Conservation (phyloP, 2,329 filamentous ascomycete genomes). For the Fusarium mangiferae region DNA sequence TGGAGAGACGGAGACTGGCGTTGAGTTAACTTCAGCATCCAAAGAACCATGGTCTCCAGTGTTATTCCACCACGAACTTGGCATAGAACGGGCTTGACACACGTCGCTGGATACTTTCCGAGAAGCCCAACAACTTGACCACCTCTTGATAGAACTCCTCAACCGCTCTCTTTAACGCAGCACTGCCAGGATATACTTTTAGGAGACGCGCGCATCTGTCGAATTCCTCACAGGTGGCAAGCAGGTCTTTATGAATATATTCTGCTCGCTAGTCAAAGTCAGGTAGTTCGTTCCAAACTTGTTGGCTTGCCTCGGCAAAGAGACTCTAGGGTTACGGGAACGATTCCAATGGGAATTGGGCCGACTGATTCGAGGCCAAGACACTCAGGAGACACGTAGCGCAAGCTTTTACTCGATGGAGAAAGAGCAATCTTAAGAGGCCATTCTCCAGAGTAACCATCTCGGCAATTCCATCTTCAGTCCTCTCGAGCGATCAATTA, state of each 20-base stretch:
- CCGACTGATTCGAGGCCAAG: not conserved
- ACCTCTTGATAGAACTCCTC: not conserved
- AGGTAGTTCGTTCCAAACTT: not conserved
- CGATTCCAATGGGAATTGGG: not conserved
- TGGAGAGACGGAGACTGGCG: not conserved
- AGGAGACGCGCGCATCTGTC: not conserved
- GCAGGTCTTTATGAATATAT: not conserved
- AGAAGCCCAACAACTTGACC: not conserved
- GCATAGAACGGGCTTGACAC: not conserved
- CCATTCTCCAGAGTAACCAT: no score
- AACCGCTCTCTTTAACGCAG: not conserved
- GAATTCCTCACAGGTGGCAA: not conserved
- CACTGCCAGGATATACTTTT: not conserved
- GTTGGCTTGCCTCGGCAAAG: not conserved
- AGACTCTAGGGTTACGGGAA: not conserved
- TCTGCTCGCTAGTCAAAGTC: not conserved
- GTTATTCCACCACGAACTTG: not conserved
- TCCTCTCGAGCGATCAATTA: no score
- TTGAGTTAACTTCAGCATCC: not conserved
- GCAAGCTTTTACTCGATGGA: not conserved
- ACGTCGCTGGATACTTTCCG: not conserved
- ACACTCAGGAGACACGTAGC: not conserved
- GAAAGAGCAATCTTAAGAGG: no score
- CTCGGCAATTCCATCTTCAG: no score
- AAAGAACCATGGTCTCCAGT: not conserved